phyloP scores from a whole-genome alignment of 169 alveolate genomes.

The Cryptosporidium parvum region DNA sequence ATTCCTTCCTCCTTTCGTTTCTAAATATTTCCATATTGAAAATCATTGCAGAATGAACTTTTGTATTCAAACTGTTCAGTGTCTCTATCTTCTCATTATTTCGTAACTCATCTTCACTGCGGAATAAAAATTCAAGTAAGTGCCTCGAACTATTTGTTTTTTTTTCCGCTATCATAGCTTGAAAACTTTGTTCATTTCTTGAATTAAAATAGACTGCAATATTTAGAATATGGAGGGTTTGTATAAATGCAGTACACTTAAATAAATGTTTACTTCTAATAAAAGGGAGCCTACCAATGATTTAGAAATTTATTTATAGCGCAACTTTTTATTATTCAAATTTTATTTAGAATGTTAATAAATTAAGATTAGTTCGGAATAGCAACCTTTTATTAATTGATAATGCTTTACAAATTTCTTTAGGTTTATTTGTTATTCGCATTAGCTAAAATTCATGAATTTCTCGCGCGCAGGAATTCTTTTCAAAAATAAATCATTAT shows the following conservation, averaged over 20 bases:
- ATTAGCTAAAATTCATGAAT: neutral
- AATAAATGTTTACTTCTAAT: neutral
- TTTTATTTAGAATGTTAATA: too few species aligned
- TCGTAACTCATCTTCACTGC: neutral
- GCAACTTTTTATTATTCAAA: too few species aligned
- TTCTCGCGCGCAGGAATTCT: neutral
- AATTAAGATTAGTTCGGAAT: neutral
- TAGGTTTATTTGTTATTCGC: too few species aligned
- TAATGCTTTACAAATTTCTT: neutral
- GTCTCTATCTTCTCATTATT: neutral
- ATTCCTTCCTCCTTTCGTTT: slow-evolving; percentile 38
- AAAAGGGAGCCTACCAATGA: too few species aligned
- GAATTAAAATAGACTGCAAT: neutral
- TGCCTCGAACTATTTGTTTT: neutral
- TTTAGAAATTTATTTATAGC: neutral
- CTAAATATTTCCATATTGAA: slow-evolving; percentile 39
- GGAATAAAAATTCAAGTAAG: slow-evolving; percentile 17
- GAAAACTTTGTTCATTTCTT: neutral
- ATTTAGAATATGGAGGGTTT: neutral
- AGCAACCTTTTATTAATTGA: too few species aligned
- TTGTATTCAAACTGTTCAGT: neutral
- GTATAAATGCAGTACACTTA: neutral
- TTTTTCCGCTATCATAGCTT: neutral
- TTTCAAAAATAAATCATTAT: neutral
- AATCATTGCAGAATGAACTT: slow-evolving; percentile 43